These are phyloP conservation scores for Mrakia gelida DNA, from an alignment of 768 basidiomycete genomes.

Conservation along the genomic window DNA sequence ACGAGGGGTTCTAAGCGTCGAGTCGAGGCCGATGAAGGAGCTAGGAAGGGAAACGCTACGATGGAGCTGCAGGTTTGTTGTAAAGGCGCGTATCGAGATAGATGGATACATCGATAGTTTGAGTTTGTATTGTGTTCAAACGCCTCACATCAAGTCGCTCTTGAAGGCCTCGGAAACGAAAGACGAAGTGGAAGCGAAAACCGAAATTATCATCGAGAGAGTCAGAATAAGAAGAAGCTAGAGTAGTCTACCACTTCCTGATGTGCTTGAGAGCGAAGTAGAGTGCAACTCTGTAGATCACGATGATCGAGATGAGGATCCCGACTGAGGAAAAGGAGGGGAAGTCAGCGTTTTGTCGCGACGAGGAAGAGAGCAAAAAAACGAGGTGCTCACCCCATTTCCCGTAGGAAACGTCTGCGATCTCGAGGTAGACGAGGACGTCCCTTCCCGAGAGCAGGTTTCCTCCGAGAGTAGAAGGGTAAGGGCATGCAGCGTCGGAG, in stretches of 20 bases:
- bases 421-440: conserved; percentile 51
- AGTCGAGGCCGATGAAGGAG: too few relatives aligned
- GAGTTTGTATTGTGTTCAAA: too few relatives aligned
- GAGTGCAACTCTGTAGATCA: conserved; percentile 49
- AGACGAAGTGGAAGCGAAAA: too few relatives aligned
- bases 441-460: conserved; percentile 53
- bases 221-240: too few relatives aligned
- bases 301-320: conserved; percentile 50
- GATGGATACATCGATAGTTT: too few relatives aligned
- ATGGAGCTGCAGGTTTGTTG: too few relatives aligned
- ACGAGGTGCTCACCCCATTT: conserved; percentile 34
- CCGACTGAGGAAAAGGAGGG: conserved; percentile 33
- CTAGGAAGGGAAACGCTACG: too few relatives aligned
- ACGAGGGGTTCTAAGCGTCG: conserved; percentile 20
- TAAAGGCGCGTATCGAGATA: too few relatives aligned
- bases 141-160: too few relatives aligned
- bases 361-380: conserved; percentile 40
- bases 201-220: too few relatives aligned
- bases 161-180: too few relatives aligned
- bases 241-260: not conserved
- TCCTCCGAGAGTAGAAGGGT: conserved; percentile 51
- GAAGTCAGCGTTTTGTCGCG: not conserved
- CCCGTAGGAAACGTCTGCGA: conserved; percentile 49
- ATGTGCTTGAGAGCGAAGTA: conserved; percentile 11
- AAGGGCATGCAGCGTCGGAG: conserved; percentile 52